Percentiles rank a stretch among this genome's conserved stretches.
phyloP scores from a whole-genome alignment of 2,329 filamentous ascomycete genomes.

The Xylaria sp. region DNA sequence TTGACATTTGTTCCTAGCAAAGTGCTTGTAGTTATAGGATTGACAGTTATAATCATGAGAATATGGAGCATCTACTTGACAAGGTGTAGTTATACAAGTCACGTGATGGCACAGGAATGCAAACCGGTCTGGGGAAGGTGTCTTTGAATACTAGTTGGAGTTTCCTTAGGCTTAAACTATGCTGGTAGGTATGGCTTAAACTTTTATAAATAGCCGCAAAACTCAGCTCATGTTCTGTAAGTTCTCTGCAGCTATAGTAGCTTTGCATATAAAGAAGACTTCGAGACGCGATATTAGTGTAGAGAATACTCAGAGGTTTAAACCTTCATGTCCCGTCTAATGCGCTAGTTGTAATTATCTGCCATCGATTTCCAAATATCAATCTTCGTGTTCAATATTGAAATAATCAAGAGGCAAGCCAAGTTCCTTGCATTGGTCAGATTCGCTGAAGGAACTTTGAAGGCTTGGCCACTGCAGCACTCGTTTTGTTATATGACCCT shows the following conservation, averaged over 20 bases:
- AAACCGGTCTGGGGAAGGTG: background rate
- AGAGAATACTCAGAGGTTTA: no score
- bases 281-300: no score
- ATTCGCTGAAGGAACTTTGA: constrained; percentile 58
- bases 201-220: background rate
- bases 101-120: background rate
- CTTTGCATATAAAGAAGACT: background rate
- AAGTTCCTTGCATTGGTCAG: constrained; percentile 61
- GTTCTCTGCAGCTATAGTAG: background rate
- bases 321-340: no score
- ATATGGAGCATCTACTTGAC: background rate
- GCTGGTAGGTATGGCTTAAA: background rate
- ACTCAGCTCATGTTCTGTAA: background rate
- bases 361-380: background rate
- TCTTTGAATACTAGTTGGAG: background rate
- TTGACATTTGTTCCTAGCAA: no score
- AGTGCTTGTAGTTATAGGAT: no score
- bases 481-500: constrained; percentile 56
- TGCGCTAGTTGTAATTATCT: background rate
- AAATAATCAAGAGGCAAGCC: constrained; percentile 59
- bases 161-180: background rate
- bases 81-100: background rate
- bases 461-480: constrained; percentile 58
- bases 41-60: background rate
- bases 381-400: background rate